A percentile compares a stretch with the other conserved stretches of the same genome.
Evolutionary conservation across 352 stramenopile genomes (phyloP).

Genomic region (Phytophthora cryptogea): DNA sequence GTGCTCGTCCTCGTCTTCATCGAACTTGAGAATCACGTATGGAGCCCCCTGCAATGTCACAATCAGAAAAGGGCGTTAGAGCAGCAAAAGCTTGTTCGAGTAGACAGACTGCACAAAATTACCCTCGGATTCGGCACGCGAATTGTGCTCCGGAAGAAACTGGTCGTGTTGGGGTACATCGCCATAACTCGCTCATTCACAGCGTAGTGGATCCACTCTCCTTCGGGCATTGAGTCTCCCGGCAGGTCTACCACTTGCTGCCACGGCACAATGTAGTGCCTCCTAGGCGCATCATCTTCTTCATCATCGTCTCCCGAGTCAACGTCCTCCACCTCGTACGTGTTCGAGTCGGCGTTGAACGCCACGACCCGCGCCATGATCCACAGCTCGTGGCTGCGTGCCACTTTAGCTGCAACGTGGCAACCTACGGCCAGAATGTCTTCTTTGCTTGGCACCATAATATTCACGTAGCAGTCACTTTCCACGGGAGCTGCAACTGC

Average conservation of each 20-base stretch:
- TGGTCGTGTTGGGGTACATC: slow-evolving; percentile 98
- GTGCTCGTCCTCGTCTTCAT: slow-evolving; percentile 95
- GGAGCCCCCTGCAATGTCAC: slow-evolving; percentile 55
- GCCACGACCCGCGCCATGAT: slow-evolving; percentile 93
- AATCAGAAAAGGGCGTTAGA: slow-evolving; percentile 6
- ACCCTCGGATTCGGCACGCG: slow-evolving; percentile 89
- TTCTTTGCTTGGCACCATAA: slow-evolving; percentile 34
- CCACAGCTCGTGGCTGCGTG: slow-evolving; percentile 84
- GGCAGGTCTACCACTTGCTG: slow-evolving; percentile 91
- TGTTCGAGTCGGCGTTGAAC: slow-evolving; percentile 89
- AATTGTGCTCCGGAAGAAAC: slow-evolving; percentile 95
- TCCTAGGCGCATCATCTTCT: slow-evolving; percentile 34
- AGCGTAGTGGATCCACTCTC: slow-evolving; percentile 81
- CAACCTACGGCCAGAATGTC: slow-evolving; percentile 51
- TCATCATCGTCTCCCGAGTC: slow-evolving; percentile 89
- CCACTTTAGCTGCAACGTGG: slow-evolving; percentile 77
- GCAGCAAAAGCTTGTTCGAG: neutral
- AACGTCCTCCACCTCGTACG: slow-evolving; percentile 97
- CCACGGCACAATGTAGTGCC: slow-evolving; percentile 75
- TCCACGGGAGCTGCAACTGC: slow-evolving; percentile 1
- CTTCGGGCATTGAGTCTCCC: slow-evolving; percentile 59
- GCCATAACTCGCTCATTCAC: slow-evolving; percentile 95
- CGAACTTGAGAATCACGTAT: slow-evolving; percentile 97
- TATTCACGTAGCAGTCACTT: slow-evolving; percentile 17
- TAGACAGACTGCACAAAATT: slow-evolving; percentile 3